Base-by-base conservation (phyloP, 495 filamentous ascomycete species). In the Barbatosphaeria neglecta region DNA sequence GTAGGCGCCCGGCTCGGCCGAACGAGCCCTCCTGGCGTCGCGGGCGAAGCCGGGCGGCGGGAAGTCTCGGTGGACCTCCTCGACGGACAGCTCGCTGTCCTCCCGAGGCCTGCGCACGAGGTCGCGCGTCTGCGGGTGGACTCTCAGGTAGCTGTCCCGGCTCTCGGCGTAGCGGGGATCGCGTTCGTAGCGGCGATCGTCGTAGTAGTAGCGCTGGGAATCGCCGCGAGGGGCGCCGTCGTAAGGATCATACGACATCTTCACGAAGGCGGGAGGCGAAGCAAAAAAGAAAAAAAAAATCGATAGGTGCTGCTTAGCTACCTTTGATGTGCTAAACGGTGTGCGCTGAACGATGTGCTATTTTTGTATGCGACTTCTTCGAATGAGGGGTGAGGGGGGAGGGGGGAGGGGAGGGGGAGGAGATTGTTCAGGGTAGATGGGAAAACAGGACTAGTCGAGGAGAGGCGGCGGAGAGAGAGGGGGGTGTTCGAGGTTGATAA, bases 1-100 rank as follows among this genome's bases (percentile, higher is more conserved):
- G 54, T 68, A 58, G 50, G 66, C 59, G 22, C 58, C 60, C 28
- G 61, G 63, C 20, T 74, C 75, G 45, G 72, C 67, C 13, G 73
- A 76, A 38, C 70, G 63, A 44, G 72, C 57, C 19, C 79, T 70
- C 47, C 67, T 59, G 69, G 78, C 46, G 60, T 78, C 64, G 39
- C 75, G 66, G 47, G 66, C 54, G 50, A 71, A 68, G 39, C 67
- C 68, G 60, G 81, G 68, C 24, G 83, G 79, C 0, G 78, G 81
- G 50, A 82, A 86, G 25, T 84, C 79, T 41, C 81, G 75, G 48
- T 70, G 73, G 39, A 85, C 70, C 62, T 84, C 78, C 62, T 87
- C 83, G 50, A 84, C 63, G 2, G 76, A 73, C 22, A 80, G 67
- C 46, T 82, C 80, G 51, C 72, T 71, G 49, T 81, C 76, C 48